Evolutionary conservation across 2,329 filamentous ascomycete genomes (phyloP), one percentile per base, ranked within the genome.

Genomic region (Aaosphaeria arxii): DNA sequence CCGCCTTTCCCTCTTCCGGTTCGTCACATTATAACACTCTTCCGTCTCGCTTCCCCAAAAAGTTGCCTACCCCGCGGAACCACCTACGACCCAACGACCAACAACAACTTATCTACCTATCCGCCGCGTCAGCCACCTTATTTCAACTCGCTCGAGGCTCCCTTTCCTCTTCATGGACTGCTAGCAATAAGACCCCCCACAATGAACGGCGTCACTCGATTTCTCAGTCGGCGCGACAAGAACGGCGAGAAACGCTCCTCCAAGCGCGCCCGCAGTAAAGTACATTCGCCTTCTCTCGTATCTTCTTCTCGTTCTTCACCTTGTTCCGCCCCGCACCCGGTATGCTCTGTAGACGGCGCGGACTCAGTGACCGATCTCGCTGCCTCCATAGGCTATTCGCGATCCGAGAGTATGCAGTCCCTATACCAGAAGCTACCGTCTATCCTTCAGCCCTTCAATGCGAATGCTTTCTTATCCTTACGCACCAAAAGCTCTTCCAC

Each of bases 191-290:
- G 4, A 9, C 9, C 41, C 29, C 11, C 2, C 55, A 72, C 55
- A 53, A 77, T 77, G 74, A 75, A 73, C 61, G 74, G 71, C 63
- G 72, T 79, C 53, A 84, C 81, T 64, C 84, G 86, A 61, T 85
- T 90, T 66, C 82, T 88, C 51, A 88, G 82, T 69, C 77, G 86
- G 57, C 82, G 86, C 56, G 87, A 89, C 61, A 89, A 75, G 68
- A 57, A 68, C 50, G 59, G 59, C 44, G 69, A 70, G 53, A 71
- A 71, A 56, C 69, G 64, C 56, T 48, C 52, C 36, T 60, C 62
- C 44, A 71, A 68, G 51, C 51, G 62, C 48, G 48, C 56, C 41
- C 56, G 52, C 52, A 61, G 50, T 51, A 70, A 68, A 64, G 67
- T 70, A 69, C 51, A 57, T 53, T 51, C 43, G 11, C 46, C 39